Base-by-base conservation (phyloP, 768 basidiomycete genomes). In the Candolleomyces efflorescens region DNA sequence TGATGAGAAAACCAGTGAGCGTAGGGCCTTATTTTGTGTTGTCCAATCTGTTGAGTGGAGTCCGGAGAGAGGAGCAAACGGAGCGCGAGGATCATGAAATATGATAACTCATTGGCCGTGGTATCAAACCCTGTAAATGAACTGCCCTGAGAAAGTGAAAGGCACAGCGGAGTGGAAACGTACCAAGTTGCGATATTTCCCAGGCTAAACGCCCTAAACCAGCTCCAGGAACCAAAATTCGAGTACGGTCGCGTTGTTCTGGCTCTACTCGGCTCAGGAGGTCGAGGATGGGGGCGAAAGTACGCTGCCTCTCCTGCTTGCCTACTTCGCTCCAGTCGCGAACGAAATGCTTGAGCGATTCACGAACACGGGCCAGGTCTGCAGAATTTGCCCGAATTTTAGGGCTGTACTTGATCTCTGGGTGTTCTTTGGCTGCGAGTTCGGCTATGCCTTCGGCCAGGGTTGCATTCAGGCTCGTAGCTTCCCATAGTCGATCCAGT, bases 1-100 rank as follows among this genome's bases (percentile, higher is more conserved):
- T 87, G 85, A 65, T 90, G 87, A 17, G 87, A 88, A 68, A 86
- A 87, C 81, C 84, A 85, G 62, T 86, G 81, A 0, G 83, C 75
- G 63, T 82, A 88, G 0, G 88, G 88, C 44, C 80, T 77, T 5
- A 89, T 56, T 9, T 63, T 67, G 66, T 87, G 85, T 64, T 86
- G 74, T 50, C 82, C 66, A 1, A 66, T 48, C 6, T 55, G 38
- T 1, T 70, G 67, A 0, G 84, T 83, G 5, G 72, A 68, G 5
- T 73, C 69, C 4, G 77, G 73, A 1, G 81, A 83, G 17, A 85
- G 74, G 13, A 89, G 73, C 65, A 85, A 82, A 3, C 80, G 79
- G 55, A 84, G 75, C 0, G 81, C 80, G 13, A 87, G 73, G 45
- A 75, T 83, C 86, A 87, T 87, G 69, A 81, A 87, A 61, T 73